Base-by-base conservation (phyloP, 176 grass and related monocot genomes). In the Tuctoria greenei region DNA sequence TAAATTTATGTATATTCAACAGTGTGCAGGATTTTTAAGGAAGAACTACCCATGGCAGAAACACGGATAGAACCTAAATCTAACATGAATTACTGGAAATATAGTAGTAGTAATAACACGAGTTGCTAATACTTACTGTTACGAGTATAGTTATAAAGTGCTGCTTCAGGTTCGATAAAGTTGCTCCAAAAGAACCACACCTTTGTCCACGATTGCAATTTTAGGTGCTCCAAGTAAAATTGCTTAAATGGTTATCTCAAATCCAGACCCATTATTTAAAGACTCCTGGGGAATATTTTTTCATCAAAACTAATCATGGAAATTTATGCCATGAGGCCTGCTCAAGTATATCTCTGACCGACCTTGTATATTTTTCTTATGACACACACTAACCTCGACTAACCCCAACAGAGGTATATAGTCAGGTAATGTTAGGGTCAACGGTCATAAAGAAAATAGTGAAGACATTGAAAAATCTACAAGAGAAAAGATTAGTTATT, bases 121-220 rank as follows among this genome's bases (percentile, higher is more conserved):
- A 47, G 31, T 66, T 16, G 63, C 36, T 72, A 82, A 50, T 82
- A 87, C 85, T 87, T 87, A 82, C 85, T 82, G 73, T 49, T 56
- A 66, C 21, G 5, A 50, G 79, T 72, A 67, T 78, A 78, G 78
- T 77, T 78, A 87, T 67, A 66, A 77, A 72, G 41, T 66, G 74
- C 64, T 49, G 73, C 85, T 82, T 82, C 85, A 31, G 72, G 60
- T 78, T 82, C 0, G 58, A 81, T 77, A 82, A 78, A 78, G 49
- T 78, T 71, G 60, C 85, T 78, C 85, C 79, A 59, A 82, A 46
- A 47, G 73, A 72, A 86, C 37, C 12, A 77, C 11, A 76, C 50
- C 58, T 77, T 82, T 10, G 10, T 58, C 73, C 51, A 76, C 2
- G 24, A 51, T 76, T 69, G 84, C 47, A 71, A 71, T 49, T 65